phyloP scores from a whole-genome alignment of 768 basidiomycete genomes.

The Pulveroboletus sp. region DNA sequence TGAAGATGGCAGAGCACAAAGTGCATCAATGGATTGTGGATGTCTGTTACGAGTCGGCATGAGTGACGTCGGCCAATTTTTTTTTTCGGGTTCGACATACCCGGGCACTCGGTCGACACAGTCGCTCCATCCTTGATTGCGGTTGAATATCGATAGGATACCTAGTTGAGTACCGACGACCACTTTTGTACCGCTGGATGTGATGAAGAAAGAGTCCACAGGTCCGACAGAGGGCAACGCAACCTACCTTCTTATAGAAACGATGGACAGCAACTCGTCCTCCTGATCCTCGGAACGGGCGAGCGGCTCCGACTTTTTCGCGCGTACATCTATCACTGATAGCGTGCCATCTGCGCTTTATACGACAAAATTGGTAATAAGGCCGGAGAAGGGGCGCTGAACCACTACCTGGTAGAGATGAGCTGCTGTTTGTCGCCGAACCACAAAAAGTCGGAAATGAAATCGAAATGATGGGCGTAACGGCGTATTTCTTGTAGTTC shows the following conservation, averaged over 20 bases:
- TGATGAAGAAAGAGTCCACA: neutral
- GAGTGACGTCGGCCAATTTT: conserved; percentile 1
- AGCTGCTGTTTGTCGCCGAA: conserved; percentile 80
- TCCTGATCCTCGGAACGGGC: conserved; percentile 95
- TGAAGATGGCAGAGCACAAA: conserved; percentile 67
- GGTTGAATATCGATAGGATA: conserved; percentile 87
- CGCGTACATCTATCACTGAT: conserved; percentile 88
- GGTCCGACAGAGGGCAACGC: neutral
- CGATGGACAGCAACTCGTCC: conserved; percentile 86
- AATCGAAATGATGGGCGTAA: conserved; percentile 90
- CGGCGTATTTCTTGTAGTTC: conserved; percentile 58
- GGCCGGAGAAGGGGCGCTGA: neutral
- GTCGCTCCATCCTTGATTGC: conserved; percentile 84
- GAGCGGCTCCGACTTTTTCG: conserved; percentile 72
- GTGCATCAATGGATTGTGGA: conserved; percentile 86
- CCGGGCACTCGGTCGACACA: conserved; percentile 90
- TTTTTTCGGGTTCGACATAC: conserved; percentile 42
- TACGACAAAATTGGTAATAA: neutral
- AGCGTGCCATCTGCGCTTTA: conserved; percentile 88
- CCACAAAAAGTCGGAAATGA: conserved; percentile 91
- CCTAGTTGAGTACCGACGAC: conserved; percentile 90
- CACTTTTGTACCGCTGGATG: conserved; percentile 65
- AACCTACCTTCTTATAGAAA: conserved; percentile 76
- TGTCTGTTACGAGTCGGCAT: conserved; percentile 51
- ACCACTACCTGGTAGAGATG: conserved; percentile 75